phyloP scores from a whole-genome alignment of 2,329 filamentous ascomycete genomes.

The Aspergillus costaricaensis region DNA sequence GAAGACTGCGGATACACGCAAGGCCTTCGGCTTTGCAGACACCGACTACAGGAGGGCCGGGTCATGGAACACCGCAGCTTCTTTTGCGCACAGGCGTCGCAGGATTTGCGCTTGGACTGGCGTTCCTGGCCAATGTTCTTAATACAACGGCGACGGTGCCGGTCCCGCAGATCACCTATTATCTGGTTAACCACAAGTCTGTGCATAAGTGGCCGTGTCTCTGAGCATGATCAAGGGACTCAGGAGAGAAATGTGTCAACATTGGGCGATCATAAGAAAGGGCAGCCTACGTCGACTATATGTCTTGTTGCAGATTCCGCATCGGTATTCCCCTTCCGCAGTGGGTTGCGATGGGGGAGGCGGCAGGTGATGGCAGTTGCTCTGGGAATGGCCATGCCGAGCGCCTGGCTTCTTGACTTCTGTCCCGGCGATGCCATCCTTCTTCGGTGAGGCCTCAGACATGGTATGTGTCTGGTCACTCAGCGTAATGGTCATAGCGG shows the following conservation, averaged over 20 bases:
- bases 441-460: background rate
- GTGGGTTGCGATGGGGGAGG: constrained; percentile 25
- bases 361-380: background rate
- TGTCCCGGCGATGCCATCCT: background rate
- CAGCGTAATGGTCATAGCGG: background rate
- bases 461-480: background rate
- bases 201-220: too few relatives aligned
- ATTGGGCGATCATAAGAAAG: background rate
- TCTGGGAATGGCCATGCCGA: background rate
- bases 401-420: background rate
- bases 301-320: constrained; percentile 22
- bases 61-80: constrained; percentile 24
- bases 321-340: constrained; percentile 15
- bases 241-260: background rate
- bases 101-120: constrained; percentile 23
- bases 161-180: constrained; percentile 23
- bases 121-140: constrained; percentile 21
- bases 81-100: constrained; percentile 22
- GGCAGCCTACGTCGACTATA: constrained; percentile 20
- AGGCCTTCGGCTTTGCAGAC: constrained; percentile 13
- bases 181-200: constrained; percentile 1
- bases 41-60: constrained; percentile 20
- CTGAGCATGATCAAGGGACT: background rate
- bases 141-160: constrained; percentile 24
- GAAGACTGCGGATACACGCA: constrained; percentile 18